Conservation (phyloP, 495 filamentous ascomycete species). For the Penicillium canariense region DNA sequence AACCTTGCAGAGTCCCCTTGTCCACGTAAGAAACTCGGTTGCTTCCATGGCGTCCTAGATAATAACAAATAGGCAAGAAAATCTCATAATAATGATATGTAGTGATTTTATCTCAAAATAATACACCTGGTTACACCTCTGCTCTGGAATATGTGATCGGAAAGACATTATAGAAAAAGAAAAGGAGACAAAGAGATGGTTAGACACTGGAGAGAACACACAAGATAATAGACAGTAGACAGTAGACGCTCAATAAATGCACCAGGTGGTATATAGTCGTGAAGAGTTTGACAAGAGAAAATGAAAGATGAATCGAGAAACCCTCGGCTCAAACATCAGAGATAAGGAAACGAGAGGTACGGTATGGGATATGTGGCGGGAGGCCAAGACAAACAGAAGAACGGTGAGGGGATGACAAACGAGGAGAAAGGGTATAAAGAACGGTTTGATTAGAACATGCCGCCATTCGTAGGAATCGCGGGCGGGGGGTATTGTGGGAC, state of each 20-base stretch:
- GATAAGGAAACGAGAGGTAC: conserved; percentile 9
- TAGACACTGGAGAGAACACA: conserved; percentile 6
- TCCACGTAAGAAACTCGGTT: neutral
- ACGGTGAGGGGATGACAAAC: neutral
- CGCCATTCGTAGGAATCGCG: conserved; percentile 39
- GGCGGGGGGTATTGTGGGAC: conserved; percentile 40
- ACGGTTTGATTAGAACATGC: conserved; percentile 40
- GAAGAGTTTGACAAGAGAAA: conserved; percentile 12
- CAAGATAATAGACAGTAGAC: conserved; percentile 10
- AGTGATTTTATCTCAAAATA: conserved; percentile 12
- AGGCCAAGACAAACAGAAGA: conserved; percentile 2
- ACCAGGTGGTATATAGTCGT: conserved; percentile 30
- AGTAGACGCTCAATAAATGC: conserved; percentile 25
- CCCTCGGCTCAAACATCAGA: conserved; percentile 17
- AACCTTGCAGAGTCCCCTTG: no score
- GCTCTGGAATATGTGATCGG: conserved; percentile 9
- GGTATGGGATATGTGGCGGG: neutral
- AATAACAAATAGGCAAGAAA: neutral
- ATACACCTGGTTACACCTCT: conserved; percentile 17
- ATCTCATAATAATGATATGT: conserved; percentile 4
- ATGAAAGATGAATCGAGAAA: conserved; percentile 7
- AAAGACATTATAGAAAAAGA: conserved; percentile 1
- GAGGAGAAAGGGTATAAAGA: conserved; percentile 8
- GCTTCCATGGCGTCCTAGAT: neutral
- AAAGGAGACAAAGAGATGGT: conserved; percentile 6